phyloP scores from a whole-genome alignment of 2,329 filamentous ascomycete genomes.

The Xylariaceae sp. region DNA sequence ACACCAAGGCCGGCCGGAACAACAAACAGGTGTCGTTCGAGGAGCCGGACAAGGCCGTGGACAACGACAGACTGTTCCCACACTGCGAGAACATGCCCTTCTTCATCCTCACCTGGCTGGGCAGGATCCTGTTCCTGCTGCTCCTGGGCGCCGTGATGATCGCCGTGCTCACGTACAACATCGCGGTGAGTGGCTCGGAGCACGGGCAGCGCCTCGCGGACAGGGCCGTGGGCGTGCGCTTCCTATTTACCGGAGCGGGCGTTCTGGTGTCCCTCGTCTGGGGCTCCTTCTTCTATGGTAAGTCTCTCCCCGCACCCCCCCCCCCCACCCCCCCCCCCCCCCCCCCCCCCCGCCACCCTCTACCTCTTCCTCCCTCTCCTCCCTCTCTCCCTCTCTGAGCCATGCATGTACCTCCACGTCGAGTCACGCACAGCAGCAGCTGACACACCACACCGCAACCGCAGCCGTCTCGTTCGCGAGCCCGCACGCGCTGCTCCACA shows the following conservation, averaged over 20 bases:
- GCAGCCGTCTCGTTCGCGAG: constrained; percentile 37
- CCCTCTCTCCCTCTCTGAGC: not conserved
- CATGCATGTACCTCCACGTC: not conserved
- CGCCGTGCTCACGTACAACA: constrained; percentile 22
- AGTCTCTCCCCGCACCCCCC: too few species aligned
- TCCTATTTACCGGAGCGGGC: constrained; percentile 28
- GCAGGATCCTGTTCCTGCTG: constrained; percentile 17
- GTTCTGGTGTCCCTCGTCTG: constrained; percentile 28
- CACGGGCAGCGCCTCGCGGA: constrained; percentile 21
- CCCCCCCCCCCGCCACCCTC: not conserved
- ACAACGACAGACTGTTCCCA: constrained; percentile 2
- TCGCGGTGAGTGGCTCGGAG: constrained; percentile 13
- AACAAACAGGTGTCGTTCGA: not conserved
- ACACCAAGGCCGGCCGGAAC: too few species aligned
- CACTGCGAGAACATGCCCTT: constrained; percentile 17
- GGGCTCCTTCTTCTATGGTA: constrained; percentile 28
- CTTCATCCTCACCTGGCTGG: constrained; percentile 19
- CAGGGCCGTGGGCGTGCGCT: constrained; percentile 27
- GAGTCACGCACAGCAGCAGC: too few species aligned
- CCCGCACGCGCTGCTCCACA: constrained; percentile 34
- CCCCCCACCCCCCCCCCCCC: too few species aligned
- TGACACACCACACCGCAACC: not conserved
- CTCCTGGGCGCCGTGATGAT: constrained; percentile 16
- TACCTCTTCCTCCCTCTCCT: not conserved
- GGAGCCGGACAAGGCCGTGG: not conserved